A percentile compares a stretch with the other conserved stretches of the same genome.
phyloP scores from a whole-genome alignment of 768 basidiomycete species.

The Polyporus arcularius region DNA sequence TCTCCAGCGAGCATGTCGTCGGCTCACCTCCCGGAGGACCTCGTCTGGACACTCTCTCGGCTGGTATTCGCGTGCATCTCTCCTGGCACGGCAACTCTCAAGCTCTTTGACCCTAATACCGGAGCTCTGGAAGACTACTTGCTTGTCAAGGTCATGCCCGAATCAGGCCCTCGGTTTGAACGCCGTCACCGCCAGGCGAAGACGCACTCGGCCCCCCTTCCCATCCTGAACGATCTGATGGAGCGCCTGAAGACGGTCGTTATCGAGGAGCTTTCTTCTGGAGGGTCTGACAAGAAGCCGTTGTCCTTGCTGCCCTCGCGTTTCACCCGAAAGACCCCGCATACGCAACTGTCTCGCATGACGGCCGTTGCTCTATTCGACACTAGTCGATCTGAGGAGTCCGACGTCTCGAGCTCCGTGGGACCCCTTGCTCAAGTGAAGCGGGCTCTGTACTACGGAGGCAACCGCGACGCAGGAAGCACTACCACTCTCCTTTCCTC shows the following conservation, averaged over 20 bases:
- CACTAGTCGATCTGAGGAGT: not conserved
- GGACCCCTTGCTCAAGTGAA: not conserved
- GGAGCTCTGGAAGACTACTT: not conserved
- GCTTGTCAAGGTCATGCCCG: not conserved
- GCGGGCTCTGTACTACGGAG: not conserved
- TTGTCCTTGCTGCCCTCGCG: too few relatives aligned
- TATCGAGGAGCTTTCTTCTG: too few relatives aligned
- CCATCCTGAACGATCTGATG: not conserved
- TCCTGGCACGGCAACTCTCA: not conserved
- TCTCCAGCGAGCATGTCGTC: not conserved
- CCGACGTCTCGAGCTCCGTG: not conserved
- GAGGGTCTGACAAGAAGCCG: too few relatives aligned
- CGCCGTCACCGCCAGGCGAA: not conserved
- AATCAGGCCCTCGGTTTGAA: too few relatives aligned
- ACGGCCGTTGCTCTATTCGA: too few relatives aligned
- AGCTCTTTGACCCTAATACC: not conserved
- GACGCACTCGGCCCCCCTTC: not conserved
- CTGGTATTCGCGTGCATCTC: slow-evolving; percentile 1
- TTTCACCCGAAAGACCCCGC: too few relatives aligned
- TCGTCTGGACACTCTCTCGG: not conserved
- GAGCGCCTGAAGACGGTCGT: not conserved
- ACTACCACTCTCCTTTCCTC: not conserved
- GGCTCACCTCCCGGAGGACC: not conserved
- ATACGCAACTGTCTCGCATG: too few relatives aligned
- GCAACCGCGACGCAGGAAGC: not conserved